Conservation (phyloP, 225 moss, liverwort and hornwort species). For the Pseudisothecium myosuroides region DNA sequence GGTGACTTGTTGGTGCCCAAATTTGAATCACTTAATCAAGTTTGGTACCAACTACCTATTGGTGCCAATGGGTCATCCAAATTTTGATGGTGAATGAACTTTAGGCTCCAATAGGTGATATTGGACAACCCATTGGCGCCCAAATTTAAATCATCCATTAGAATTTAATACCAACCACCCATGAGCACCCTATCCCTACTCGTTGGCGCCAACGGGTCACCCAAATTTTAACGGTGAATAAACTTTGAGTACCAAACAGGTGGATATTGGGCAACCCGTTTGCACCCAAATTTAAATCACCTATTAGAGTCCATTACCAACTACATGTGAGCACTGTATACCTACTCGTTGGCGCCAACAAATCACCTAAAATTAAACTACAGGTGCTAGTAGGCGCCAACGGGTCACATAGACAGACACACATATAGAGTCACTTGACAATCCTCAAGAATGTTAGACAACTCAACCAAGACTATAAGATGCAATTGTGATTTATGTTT, state of each 20-base stretch:
- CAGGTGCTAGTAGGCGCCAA: neutral
- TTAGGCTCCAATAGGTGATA: neutral
- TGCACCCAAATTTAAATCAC: neutral
- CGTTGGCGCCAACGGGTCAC: neutral
- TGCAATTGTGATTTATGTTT: neutral
- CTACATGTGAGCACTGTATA: rapidly evolving
- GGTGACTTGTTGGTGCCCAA: too few species aligned
- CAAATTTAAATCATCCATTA: too few species aligned
- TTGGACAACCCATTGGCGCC: neutral
- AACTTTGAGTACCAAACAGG: too few species aligned
- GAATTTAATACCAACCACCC: too few species aligned
- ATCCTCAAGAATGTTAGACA: neutral
- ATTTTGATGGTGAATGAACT: rapidly evolving
- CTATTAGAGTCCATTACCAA: neutral
- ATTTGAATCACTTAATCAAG: too few species aligned
- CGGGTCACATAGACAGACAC: too few species aligned
- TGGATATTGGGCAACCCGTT: too few species aligned
- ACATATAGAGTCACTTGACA: neutral
- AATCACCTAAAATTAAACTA: neutral
- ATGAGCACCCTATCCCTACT: rapidly evolving
- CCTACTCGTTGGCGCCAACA: neutral
- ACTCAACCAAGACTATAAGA: neutral
- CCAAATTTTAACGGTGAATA: neutral
- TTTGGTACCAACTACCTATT: too few species aligned
- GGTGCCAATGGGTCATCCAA: too few species aligned